phyloP scores from a whole-genome alignment of 1,284 basidiomycete genomes.

The Spongiforma sp. region DNA sequence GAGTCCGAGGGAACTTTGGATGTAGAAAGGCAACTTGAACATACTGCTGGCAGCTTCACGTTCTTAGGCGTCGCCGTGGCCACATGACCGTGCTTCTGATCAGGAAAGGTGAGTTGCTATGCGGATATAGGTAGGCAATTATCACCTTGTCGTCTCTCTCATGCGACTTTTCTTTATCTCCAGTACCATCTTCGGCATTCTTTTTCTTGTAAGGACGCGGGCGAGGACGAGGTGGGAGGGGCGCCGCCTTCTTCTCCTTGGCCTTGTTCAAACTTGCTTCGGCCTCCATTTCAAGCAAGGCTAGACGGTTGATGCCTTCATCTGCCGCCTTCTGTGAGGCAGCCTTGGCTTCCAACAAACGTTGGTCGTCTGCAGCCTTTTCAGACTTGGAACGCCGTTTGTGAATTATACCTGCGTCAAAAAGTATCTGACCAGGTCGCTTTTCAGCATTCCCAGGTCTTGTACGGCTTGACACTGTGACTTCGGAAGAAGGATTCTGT shows the following conservation, averaged over 20 bases:
- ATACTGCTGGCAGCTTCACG: too few species aligned
- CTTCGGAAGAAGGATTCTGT: not conserved
- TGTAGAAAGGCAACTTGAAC: too few species aligned
- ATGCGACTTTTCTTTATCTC: not conserved
- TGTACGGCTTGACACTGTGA: too few species aligned
- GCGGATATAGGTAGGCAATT: too few species aligned
- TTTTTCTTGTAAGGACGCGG: not conserved
- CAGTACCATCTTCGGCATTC: not conserved
- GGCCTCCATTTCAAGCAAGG: not conserved
- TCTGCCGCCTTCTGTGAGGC: not conserved
- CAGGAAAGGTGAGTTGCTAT: too few species aligned
- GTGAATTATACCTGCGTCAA: not conserved
- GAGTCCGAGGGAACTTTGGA: too few species aligned
- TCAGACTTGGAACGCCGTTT: not conserved
- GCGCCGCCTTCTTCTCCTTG: not conserved
- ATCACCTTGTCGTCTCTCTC: too few species aligned
- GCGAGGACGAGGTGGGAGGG: not conserved
- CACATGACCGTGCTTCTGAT: too few species aligned
- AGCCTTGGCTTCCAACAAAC: not conserved
- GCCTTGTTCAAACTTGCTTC: not conserved
- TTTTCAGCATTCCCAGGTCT: not conserved
- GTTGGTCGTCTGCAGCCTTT: not conserved
- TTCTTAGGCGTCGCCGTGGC: too few species aligned
- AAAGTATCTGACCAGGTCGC: not conserved
- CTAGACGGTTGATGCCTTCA: not conserved